phyloP scores from a whole-genome alignment of 257 asterid genomes.

The Euphrasia confusa region DNA sequence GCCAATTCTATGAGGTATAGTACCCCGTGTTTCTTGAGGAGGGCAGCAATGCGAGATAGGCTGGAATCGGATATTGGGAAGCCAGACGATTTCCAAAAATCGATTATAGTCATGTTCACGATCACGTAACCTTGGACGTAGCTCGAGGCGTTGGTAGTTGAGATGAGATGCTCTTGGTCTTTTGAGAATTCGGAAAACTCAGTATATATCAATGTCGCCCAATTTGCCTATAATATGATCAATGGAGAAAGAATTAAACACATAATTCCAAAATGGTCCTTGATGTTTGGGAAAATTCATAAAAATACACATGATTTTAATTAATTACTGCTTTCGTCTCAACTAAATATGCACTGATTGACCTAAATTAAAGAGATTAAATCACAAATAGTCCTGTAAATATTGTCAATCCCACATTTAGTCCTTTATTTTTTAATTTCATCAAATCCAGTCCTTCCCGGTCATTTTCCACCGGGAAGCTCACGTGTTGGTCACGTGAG shows the following conservation, averaged over 20 bases:
- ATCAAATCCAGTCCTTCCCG: too few relatives aligned
- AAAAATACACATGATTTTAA: too few relatives aligned
- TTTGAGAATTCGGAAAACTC: slow-evolving; percentile 32
- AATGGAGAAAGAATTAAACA: too few relatives aligned
- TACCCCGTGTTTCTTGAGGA: slow-evolving; percentile 33
- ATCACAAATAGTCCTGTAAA: too few relatives aligned
- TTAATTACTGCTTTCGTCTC: too few relatives aligned
- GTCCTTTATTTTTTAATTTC: too few relatives aligned
- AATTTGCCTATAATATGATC: slow-evolving; percentile 28
- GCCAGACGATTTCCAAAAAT: slow-evolving; percentile 35
- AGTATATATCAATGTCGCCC: slow-evolving; percentile 37
- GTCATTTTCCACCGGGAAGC: too few relatives aligned
- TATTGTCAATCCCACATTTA: too few relatives aligned
- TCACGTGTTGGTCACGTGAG: too few relatives aligned
- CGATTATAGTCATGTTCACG: slow-evolving; percentile 23
- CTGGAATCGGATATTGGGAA: slow-evolving; percentile 32
- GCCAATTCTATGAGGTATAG: slow-evolving; percentile 52
- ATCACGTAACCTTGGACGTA: slow-evolving; percentile 48
- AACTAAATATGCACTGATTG: too few relatives aligned
- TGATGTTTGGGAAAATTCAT: too few relatives aligned
- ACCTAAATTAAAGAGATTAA: too few relatives aligned
- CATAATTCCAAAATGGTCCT: not conserved
- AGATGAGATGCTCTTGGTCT: slow-evolving; percentile 41
- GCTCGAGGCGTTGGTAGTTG: slow-evolving; percentile 24
- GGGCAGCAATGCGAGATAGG: slow-evolving; percentile 29